A percentile compares a stretch with the other conserved stretches of the same genome.
phyloP scores from a whole-genome alignment of 1,139 yeast species.

The Geotrichum klebahnii region DNA sequence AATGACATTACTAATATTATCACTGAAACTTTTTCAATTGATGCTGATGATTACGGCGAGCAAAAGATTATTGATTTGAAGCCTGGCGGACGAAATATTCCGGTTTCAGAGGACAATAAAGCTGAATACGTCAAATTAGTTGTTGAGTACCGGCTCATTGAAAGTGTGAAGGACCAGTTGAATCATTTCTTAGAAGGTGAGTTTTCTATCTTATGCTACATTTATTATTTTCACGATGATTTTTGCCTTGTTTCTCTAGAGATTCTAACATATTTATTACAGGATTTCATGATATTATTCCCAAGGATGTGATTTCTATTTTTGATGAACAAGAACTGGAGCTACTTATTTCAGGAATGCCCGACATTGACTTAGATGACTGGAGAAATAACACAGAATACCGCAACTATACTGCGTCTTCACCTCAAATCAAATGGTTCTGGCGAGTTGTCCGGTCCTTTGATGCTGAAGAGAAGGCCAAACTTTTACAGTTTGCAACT shows the following conservation, averaged over 20 bases:
- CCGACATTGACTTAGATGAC: constrained; percentile 92
- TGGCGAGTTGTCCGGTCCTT: constrained; percentile 97
- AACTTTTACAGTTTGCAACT: constrained; percentile 88
- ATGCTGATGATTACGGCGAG: constrained; percentile 91
- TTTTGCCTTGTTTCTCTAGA: too few species aligned
- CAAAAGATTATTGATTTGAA: constrained; percentile 73
- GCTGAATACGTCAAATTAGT: constrained; percentile 81
- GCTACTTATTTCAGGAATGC: constrained; percentile 85
- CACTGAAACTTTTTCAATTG: constrained; percentile 93
- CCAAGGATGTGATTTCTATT: constrained; percentile 78
- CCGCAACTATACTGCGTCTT: constrained; percentile 76
- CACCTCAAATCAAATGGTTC: constrained; percentile 91
- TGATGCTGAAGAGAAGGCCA: constrained; percentile 91
- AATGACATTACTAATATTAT: constrained; percentile 93
- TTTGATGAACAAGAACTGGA: constrained; percentile 96
- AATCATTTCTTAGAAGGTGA: constrained; percentile 62
- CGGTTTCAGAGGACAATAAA: constrained; percentile 88
- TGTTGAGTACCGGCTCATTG: constrained; percentile 80
- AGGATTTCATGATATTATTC: constrained; percentile 89
- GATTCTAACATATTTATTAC: constrained; percentile 16
- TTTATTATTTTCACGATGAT: constrained; percentile 11
- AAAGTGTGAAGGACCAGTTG: constrained; percentile 84
- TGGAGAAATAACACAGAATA: constrained; percentile 88
- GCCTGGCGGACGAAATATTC: constrained; percentile 75
- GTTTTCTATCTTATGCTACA: constrained; percentile 9